Evolutionary conservation across 2,329 filamentous ascomycete genomes (phyloP).

Genomic region (Aspergillus sergii): DNA sequence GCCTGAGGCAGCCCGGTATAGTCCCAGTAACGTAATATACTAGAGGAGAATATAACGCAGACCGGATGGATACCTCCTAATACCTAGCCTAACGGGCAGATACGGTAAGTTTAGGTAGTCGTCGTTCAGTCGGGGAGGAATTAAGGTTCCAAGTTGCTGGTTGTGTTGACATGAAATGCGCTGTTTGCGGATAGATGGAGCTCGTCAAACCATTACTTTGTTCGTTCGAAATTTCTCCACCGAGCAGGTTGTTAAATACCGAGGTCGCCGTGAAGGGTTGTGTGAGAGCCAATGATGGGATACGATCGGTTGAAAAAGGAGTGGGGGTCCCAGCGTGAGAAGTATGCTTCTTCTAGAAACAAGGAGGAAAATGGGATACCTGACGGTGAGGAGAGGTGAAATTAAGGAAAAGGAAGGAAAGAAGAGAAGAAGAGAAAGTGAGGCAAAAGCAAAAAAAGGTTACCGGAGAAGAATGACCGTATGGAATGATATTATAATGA

Average conservation of each 20-base stretch:
- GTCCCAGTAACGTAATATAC: slow-evolving; percentile 9
- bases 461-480: background rate
- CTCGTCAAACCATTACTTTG: background rate
- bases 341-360: background rate
- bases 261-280: background rate
- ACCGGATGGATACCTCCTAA: background rate
- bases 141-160: background rate
- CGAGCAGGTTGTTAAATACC: background rate
- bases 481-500: slow-evolving; percentile 2
- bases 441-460: slow-evolving; percentile 8
- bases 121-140: background rate
- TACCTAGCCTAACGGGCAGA: background rate
- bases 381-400: background rate
- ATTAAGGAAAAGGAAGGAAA: slow-evolving; percentile 4
- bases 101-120: background rate
- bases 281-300: background rate
- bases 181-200: background rate
- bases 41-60: slow-evolving; percentile 4
- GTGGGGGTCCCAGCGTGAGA: background rate
- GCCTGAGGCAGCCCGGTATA: background rate
- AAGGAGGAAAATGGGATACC: background rate
- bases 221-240: background rate
- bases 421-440: slow-evolving; percentile 8
- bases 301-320: slow-evolving; percentile 4
- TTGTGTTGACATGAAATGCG: background rate